These are phyloP conservation scores for Acanthochlamys bracteata DNA, from an alignment of 106 monocot genomes.

Conservation along the genomic window DNA sequence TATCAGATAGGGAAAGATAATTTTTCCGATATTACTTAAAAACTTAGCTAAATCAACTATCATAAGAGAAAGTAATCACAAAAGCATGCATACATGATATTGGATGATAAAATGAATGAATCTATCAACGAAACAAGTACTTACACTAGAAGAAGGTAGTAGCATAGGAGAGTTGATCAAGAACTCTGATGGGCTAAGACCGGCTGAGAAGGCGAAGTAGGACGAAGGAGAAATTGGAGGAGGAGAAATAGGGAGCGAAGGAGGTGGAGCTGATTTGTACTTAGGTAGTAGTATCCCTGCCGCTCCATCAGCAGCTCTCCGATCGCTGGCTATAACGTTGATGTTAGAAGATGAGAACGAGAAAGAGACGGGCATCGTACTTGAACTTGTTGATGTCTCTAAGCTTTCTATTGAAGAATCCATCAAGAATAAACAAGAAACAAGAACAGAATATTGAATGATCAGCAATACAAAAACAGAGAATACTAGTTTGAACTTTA, in stretches of 20 bases:
- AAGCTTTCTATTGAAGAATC: constrained; percentile 27
- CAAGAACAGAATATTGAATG: neutral
- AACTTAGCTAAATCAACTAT: too few species aligned
- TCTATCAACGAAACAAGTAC: neutral
- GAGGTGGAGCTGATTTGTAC: constrained; percentile 29
- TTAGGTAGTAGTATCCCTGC: constrained; percentile 10
- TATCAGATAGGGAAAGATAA: too few species aligned
- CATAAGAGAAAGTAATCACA: too few species aligned
- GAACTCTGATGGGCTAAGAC: constrained; percentile 40
- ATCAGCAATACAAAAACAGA: neutral
- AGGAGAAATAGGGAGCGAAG: constrained; percentile 22
- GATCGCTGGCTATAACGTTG: constrained; percentile 7
- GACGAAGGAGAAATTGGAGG: constrained; percentile 16
- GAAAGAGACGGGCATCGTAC: constrained; percentile 14
- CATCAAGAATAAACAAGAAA: neutral
- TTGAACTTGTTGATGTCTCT: constrained; percentile 21
- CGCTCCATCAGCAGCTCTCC: neutral
- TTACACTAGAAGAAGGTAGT: constrained; percentile 18
- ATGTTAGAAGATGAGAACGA: constrained; percentile 20
- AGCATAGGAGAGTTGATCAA: constrained; percentile 41
- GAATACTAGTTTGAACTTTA: neutral
- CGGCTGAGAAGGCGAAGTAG: constrained; percentile 37
- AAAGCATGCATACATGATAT: too few species aligned
- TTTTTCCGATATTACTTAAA: too few species aligned
- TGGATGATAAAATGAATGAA: neutral